Base-by-base conservation (phyloP, 2,329 filamentous ascomycete genomes). In the Talaromyces sp. region DNA sequence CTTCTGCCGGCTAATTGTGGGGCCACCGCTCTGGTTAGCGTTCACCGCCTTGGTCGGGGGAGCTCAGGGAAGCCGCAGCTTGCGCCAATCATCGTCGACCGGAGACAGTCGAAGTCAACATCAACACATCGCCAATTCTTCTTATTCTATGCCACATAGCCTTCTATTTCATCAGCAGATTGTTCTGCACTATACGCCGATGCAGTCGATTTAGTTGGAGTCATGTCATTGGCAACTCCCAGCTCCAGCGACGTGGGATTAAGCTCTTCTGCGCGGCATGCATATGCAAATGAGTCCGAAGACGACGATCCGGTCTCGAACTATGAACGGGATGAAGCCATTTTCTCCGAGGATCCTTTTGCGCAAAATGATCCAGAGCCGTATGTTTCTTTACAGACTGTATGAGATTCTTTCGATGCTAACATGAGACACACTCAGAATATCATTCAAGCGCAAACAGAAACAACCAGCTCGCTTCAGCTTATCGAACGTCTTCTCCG, bases 361-460 rank as follows among this genome's bases (percentile, higher is more conserved):
- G 69, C 68, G 60, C 76, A 78, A 60, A 67, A 71, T 62, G 68
- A 76, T 58, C 67, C 71, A 67, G 75, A 78, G 54, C 77, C 75
- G 78, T 80, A 68, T 69, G 76, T 64, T 68, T n/a, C 36, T 15
- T 34, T 22, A 4, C 4, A 27, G 31, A 5, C n/a, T 36, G 5
- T 22, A n/a, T n/a, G n/a, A n/a, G n/a, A n/a, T n/a, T n/a, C n/a
- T 4, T 36, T 7, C 15, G 19, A 22, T 47, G 25, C 45, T 63
- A 43, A 64, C 31, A 8, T 4, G 15, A 59, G 19, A 15, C 2
- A 43, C 29, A 19, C 58, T 11, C 63, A 80, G 78, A 15, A 76
- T 80, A 31, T 74, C 78, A 7, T 80, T 80, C 67, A 80, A 80
- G 67, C 77, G 76, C 66, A 81, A 81, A 70, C 75, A 75, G 67